phyloP scores from a whole-genome alignment of 225 moss, liverwort and hornwort genomes.

The Neckera pumila region DNA sequence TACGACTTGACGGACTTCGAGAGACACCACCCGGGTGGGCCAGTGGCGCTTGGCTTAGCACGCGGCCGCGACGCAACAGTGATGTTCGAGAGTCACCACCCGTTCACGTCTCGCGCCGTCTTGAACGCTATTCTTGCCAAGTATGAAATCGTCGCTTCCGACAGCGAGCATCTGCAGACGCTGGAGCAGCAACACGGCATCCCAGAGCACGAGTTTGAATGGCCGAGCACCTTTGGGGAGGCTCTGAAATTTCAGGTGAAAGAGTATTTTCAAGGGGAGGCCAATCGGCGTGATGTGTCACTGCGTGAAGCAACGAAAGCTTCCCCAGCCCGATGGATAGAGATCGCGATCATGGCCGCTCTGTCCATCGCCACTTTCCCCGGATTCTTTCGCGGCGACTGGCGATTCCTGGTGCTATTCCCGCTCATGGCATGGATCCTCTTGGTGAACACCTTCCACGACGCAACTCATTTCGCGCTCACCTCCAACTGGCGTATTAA shows the following conservation, averaged over 20 bases:
- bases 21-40: conserved; percentile 22
- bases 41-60: conserved; percentile 21
- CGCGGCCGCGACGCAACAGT: conserved; percentile 19
- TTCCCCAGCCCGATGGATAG: conserved; percentile 21
- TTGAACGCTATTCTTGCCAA: conserved; percentile 29
- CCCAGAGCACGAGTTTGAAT: conserved; percentile 24
- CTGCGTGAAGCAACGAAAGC: conserved; percentile 31
- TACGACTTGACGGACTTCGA: conserved; percentile 36
- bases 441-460: conserved; percentile 34
- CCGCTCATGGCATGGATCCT: conserved; percentile 19
- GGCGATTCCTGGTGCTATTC: conserved; percentile 21
- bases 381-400: conserved; percentile 25
- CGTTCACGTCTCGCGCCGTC: conserved; percentile 22
- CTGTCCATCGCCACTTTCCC: neutral
- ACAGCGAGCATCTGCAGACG: conserved; percentile 7
- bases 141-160: conserved; percentile 19
- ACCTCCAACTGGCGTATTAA: conserved; percentile 36
- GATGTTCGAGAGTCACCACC: conserved; percentile 60
- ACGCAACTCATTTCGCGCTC: conserved; percentile 38
- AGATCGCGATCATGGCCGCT: conserved; percentile 12
- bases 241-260: conserved; percentile 32
- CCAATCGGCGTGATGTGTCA: conserved; percentile 24
- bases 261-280: conserved; percentile 37
- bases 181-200: conserved; percentile 36
- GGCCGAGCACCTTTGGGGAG: conserved; percentile 37